Evolutionary conservation across 495 filamentous ascomycete species (phyloP).

Genomic region (Tetracladium marchalianum): DNA sequence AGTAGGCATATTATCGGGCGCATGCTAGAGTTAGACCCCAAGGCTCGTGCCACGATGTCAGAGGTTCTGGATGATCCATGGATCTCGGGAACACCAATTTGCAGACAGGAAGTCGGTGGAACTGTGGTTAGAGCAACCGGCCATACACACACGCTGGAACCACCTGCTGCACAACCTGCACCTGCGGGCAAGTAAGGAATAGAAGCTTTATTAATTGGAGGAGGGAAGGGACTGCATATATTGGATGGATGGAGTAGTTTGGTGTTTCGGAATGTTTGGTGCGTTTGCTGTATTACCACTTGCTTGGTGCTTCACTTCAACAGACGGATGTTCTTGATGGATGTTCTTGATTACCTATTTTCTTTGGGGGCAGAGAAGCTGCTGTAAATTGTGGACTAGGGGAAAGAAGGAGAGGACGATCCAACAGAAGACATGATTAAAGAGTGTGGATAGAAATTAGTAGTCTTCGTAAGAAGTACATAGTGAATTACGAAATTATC

Average conservation of each 20-base stretch:
- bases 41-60: constrained; percentile 68
- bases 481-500: too few species aligned
- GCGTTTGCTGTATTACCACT: too few species aligned
- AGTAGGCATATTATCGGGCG: constrained; percentile 79
- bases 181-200: not conserved
- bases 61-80: constrained; percentile 88
- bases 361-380: constrained; percentile 6
- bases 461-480: too few species aligned
- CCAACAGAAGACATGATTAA: too few species aligned
- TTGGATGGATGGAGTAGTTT: not conserved
- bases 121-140: constrained; percentile 35
- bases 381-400: constrained; percentile 14
- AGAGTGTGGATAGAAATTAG: too few species aligned
- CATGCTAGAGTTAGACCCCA: constrained; percentile 88
- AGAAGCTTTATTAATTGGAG: not conserved
- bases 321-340: not conserved
- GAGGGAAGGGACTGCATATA: not conserved
- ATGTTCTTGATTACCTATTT: not conserved
- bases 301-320: not conserved
- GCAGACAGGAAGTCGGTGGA: constrained; percentile 35
- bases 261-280: not conserved
- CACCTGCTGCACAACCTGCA: constrained; percentile 22
- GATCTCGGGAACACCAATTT: constrained; percentile 61
- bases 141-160: constrained; percentile 45
- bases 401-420: not conserved